phyloP scores from a whole-genome alignment of 305 asterid genomes.

The Ilex paraguariensis region DNA sequence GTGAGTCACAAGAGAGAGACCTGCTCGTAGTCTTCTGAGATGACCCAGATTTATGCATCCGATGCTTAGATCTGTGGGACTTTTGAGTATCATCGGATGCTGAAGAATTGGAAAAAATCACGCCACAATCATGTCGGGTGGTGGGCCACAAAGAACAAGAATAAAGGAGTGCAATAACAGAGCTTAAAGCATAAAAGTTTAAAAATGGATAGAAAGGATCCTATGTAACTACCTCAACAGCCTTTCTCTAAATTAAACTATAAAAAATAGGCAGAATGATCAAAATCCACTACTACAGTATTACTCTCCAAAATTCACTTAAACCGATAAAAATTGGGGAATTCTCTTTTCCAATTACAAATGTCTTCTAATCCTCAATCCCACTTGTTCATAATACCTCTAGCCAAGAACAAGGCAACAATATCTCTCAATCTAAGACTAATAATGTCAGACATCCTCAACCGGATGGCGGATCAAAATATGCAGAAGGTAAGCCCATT shows the following conservation, averaged over 20 bases:
- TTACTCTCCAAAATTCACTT: neutral
- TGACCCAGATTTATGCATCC: constrained; percentile 49
- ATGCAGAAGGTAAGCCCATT: neutral
- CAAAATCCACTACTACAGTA: neutral
- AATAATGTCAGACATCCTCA: neutral
- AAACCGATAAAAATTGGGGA: neutral
- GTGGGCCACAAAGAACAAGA: constrained; percentile 15
- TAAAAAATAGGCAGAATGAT: neutral
- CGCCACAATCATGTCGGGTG: constrained; percentile 9
- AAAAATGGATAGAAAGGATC: constrained; percentile 23
- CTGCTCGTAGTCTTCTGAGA: constrained; percentile 54
- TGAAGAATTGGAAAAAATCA: constrained; percentile 19
- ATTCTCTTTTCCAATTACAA: neutral
- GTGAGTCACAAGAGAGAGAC: constrained; percentile 58
- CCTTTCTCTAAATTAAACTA: neutral
- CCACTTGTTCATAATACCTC: neutral
- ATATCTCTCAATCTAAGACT: neutral
- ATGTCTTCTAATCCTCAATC: neutral
- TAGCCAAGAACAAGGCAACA: too few relatives aligned
- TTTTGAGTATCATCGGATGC: constrained; percentile 77
- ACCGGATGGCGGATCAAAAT: neutral
- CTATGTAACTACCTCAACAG: constrained; percentile 21
- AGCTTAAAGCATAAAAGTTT: constrained; percentile 6
- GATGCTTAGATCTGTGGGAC: constrained; percentile 62
- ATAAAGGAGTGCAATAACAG: constrained; percentile 19